phyloP scores from a whole-genome alignment of 192 early-diverging fungal species.

The Glomus cerebriforme region DNA sequence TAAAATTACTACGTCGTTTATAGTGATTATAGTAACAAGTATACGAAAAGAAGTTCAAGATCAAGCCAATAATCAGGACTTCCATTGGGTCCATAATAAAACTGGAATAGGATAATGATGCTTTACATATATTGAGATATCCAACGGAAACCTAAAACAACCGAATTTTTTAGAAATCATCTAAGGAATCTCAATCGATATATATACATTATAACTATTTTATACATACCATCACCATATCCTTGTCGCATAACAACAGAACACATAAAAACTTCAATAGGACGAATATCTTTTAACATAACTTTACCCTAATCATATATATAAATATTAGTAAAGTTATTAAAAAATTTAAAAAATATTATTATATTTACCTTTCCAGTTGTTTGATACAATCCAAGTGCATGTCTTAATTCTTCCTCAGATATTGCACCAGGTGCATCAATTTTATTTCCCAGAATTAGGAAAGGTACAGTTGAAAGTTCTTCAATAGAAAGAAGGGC shows the following conservation, averaged over 20 bases:
- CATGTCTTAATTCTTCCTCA: slow-evolving; percentile 86
- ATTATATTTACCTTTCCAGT: slow-evolving; percentile 79
- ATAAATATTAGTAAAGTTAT: slow-evolving; percentile 1
- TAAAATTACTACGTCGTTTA: not conserved
- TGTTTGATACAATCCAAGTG: slow-evolving; percentile 93
- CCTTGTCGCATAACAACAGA: slow-evolving; percentile 98
- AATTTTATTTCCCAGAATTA: slow-evolving; percentile 99
- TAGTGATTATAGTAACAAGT: no score
- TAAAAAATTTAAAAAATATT: not conserved
- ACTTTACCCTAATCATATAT: slow-evolving; percentile 77
- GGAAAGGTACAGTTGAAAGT: slow-evolving; percentile 88
- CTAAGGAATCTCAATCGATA: slow-evolving; percentile 9
- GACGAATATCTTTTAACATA: slow-evolving; percentile 87
- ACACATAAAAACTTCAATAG: slow-evolving; percentile 99
- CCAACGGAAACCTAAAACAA: slow-evolving; percentile 72
- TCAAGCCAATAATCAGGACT: no score
- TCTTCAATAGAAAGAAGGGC: slow-evolving; percentile 92
- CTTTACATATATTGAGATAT: slow-evolving; percentile 82
- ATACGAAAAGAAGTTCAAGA: no score
- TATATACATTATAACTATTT: not conserved
- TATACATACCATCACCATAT: slow-evolving; percentile 88
- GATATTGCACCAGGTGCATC: slow-evolving; percentile 91
- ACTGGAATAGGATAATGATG: no score
- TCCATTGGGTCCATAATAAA: no score
- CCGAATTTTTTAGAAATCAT: slow-evolving; percentile 4